These are phyloP conservation scores for Rugonectria rugulosa DNA, from an alignment of 2,329 filamentous ascomycete species.

Conservation along the genomic window DNA sequence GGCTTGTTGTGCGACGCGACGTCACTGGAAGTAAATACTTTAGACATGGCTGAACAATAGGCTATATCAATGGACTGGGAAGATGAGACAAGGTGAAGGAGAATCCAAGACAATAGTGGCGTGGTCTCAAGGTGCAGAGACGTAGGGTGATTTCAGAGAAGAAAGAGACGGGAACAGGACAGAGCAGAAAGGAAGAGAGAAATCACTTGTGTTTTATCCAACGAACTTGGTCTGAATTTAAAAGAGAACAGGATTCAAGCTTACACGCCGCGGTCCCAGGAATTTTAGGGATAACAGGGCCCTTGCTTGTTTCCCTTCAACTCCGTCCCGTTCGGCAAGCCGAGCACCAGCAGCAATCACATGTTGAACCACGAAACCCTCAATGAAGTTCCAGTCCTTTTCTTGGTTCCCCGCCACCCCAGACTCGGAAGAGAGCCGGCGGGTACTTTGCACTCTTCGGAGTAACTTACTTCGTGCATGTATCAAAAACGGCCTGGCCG, in stretches of 20 bases:
- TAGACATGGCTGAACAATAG: slow-evolving; percentile 71
- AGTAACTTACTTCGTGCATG: background rate
- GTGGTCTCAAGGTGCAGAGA: too few relatives aligned
- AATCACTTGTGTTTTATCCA: background rate
- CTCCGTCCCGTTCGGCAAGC: slow-evolving; percentile 33
- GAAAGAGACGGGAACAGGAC: background rate
- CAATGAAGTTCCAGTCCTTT: too few relatives aligned
- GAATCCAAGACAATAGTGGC: too few relatives aligned
- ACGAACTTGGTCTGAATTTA: background rate
- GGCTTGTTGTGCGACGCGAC: slow-evolving; percentile 92
- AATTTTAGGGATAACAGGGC: background rate
- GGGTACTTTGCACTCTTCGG: background rate
- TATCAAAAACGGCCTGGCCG: too few relatives aligned
- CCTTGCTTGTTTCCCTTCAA: slow-evolving; percentile 25
- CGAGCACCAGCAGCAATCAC: slow-evolving; percentile 33
- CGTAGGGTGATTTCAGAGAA: too few relatives aligned
- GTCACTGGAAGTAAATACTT: slow-evolving; percentile 83
- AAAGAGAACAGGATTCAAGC: background rate
- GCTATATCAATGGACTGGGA: slow-evolving; percentile 1
- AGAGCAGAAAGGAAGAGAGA: background rate
- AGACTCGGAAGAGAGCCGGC: too few relatives aligned
- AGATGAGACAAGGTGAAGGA: background rate
- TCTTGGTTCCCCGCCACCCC: too few relatives aligned
- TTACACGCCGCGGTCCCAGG: slow-evolving; percentile 3
- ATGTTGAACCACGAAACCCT: too few relatives aligned